These are phyloP conservation scores for Pseudoneurospora amorphoporcata DNA, from an alignment of 495 filamentous ascomycete species.

Conservation along the genomic window DNA sequence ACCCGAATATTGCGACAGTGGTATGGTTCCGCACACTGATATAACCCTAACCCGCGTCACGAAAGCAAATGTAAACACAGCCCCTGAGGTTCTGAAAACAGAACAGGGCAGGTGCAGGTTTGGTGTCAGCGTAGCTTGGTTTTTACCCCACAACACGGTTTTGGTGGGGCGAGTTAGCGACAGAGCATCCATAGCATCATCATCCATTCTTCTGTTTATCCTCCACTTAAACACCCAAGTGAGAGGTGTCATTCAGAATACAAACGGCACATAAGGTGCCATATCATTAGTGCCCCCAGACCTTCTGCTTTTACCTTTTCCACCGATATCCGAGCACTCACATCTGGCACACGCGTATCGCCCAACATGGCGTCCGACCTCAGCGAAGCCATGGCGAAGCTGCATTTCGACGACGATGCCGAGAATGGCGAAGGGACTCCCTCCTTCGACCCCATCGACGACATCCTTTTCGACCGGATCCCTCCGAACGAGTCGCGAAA, in stretches of 20 bases:
- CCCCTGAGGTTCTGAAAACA: background rate
- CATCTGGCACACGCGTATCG: background rate
- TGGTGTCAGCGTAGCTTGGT: background rate
- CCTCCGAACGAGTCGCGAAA: background rate
- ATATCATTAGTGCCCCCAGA: background rate
- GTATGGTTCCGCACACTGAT: background rate
- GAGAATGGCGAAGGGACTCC: background rate
- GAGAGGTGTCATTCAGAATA: background rate
- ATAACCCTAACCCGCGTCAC: background rate
- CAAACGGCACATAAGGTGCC: background rate
- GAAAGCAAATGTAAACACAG: background rate
- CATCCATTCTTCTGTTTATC: background rate
- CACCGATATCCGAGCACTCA: background rate
- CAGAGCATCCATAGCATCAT: background rate
- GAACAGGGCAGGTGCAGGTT: background rate
- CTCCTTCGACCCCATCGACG: slow-evolving; percentile 40
- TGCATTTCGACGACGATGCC: slow-evolving; percentile 23
- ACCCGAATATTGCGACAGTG: background rate
- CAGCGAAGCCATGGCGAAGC: slow-evolving; percentile 27
- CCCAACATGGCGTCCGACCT: slow-evolving; percentile 31
- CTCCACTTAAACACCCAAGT: background rate
- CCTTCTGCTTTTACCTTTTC: background rate
- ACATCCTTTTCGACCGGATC: slow-evolving; percentile 33
- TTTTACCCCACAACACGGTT: slow-evolving; percentile 9
- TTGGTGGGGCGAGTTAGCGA: slow-evolving; percentile 9